Evolutionary conservation across 2,329 filamentous ascomycete genomes (phyloP).

Genomic region (Colletotrichum liriopes): DNA sequence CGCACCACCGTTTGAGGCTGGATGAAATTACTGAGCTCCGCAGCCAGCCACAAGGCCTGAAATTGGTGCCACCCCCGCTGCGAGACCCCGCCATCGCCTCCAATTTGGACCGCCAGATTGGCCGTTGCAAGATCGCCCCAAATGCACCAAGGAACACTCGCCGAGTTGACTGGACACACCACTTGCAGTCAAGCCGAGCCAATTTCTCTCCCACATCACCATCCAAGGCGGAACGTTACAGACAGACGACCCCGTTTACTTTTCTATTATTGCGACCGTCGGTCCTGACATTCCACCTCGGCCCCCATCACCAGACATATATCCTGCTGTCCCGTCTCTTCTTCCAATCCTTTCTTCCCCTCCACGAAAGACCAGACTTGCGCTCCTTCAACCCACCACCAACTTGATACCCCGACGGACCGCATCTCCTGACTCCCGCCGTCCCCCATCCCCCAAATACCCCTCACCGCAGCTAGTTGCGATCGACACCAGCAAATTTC

Average conservation of each 20-base stretch:
- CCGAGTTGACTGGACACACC: constrained; percentile 3
- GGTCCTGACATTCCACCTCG: constrained; percentile 10
- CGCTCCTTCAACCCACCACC: constrained; percentile 38
- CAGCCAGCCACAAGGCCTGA: constrained; percentile 39
- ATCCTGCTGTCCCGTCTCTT: constrained; percentile 23
- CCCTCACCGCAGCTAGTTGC: constrained; percentile 26
- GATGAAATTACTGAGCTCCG: constrained; percentile 41
- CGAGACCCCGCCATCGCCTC: constrained; percentile 41
- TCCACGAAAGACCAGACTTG: neutral
- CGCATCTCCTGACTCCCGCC: constrained; percentile 3
- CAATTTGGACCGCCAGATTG: constrained; percentile 35
- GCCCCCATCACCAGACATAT: constrained; percentile 31
- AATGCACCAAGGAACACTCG: constrained; percentile 15
- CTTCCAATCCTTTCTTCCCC: neutral
- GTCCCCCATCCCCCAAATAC: constrained; percentile 14
- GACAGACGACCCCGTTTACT: constrained; percentile 39
- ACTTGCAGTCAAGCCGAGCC: constrained; percentile 29
- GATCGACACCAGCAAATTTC: constrained; percentile 35
- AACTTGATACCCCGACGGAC: constrained; percentile 42
- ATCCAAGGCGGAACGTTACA: constrained; percentile 33
- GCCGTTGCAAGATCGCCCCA: constrained; percentile 33
- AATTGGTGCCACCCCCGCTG: constrained; percentile 43
- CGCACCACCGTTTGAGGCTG: constrained; percentile 35
- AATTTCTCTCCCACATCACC: constrained; percentile 41
- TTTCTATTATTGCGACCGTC: constrained; percentile 40